A percentile compares a stretch with the other conserved stretches of the same genome.
Conservation (phyloP, 805 yeast species). For the Komagataella pastoris region DNA sequence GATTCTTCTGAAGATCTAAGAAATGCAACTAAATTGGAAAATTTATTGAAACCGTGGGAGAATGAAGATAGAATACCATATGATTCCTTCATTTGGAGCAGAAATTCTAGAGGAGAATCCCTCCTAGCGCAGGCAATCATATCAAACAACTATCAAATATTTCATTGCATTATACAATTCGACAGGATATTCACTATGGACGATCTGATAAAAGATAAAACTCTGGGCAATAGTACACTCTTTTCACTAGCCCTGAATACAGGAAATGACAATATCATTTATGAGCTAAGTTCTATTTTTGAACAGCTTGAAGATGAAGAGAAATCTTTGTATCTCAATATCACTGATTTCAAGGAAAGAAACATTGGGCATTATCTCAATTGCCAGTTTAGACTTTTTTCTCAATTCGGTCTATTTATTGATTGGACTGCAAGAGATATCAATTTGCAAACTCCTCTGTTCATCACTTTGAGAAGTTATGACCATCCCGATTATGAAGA, state of each 20-base stretch:
- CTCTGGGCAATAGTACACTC: slow-evolving; percentile 39
- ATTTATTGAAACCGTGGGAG: slow-evolving; percentile 6
- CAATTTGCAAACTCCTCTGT: slow-evolving; percentile 66
- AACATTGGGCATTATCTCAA: slow-evolving; percentile 65
- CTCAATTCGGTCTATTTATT: slow-evolving; percentile 39
- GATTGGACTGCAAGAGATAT: slow-evolving; percentile 60
- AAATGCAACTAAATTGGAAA: slow-evolving; percentile 5
- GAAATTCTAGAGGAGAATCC: slow-evolving; percentile 57
- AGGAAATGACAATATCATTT: slow-evolving; percentile 32
- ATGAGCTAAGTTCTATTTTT: slow-evolving; percentile 32
- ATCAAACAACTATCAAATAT: slow-evolving; percentile 27
- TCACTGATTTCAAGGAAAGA: slow-evolving; percentile 38
- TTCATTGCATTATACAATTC: slow-evolving; percentile 30
- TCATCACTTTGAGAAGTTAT: slow-evolving; percentile 64
- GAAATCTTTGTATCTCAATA: slow-evolving; percentile 31
- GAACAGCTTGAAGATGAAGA: slow-evolving; percentile 28
- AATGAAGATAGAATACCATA: slow-evolving; percentile 4
- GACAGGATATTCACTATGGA: slow-evolving; percentile 45
- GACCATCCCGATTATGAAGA: slow-evolving; percentile 54
- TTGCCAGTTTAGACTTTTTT: slow-evolving; percentile 38
- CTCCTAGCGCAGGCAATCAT: slow-evolving; percentile 49
- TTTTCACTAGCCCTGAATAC: slow-evolving; percentile 48
- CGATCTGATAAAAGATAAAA: slow-evolving; percentile 52
- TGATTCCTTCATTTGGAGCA: slow-evolving; percentile 18
- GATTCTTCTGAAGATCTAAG: slow-evolving; percentile 8